Base-by-base conservation (phyloP, 1,284 basidiomycete genomes). In the Trametes pubescens region DNA sequence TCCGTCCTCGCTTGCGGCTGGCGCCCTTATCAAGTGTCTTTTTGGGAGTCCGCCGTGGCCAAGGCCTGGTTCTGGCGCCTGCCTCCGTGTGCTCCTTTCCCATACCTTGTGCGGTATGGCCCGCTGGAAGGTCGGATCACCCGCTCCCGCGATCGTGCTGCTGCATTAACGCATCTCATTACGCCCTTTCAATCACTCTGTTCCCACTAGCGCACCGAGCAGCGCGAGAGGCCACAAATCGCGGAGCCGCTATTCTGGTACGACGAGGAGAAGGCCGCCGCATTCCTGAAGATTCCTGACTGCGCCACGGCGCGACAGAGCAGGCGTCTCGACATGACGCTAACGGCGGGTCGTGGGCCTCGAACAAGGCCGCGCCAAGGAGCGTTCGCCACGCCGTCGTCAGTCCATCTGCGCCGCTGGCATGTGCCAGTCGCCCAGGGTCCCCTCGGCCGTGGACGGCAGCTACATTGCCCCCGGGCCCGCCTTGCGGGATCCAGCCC, bases 21-120 rank as follows among this genome's bases (percentile, higher is more conserved):
- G 52, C 37, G 37, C 37, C 52, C 52, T 54, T 54, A 54, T 54
- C 52, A 40, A 14, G 38, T 43, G 21, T 24, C 43, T 54, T 54
- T 53, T 54, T 54, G 24, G 52, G 52, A 40, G 38, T 54, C 52
- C 52, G 52, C 35, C 18, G 14, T 24, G 51, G 51, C 37, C 35
- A 53, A 53, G 51, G 35, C 51, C 24, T 22, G 52, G 16, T 54
- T 38, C 52, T 40, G 37, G 16, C 22, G 22, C 21, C 29, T 18
- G 52, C 37, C 35, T 7, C 51, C 34, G 51, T 40, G 38, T 40
- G 52, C 35, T 54, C 37, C 37, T 24, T 54, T 54, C 52, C 52
- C 52, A 54, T 54, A 38, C 22, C 24, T 3, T 7, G 37, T 9
- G 37, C 22, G 52, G 52, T 54, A 43, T 43, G 52, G 18, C 37